Percentiles rank a stretch among this genome's conserved stretches.
Conservation (phyloP, 805 yeast genomes). For the Kazachstania viticola region DNA sequence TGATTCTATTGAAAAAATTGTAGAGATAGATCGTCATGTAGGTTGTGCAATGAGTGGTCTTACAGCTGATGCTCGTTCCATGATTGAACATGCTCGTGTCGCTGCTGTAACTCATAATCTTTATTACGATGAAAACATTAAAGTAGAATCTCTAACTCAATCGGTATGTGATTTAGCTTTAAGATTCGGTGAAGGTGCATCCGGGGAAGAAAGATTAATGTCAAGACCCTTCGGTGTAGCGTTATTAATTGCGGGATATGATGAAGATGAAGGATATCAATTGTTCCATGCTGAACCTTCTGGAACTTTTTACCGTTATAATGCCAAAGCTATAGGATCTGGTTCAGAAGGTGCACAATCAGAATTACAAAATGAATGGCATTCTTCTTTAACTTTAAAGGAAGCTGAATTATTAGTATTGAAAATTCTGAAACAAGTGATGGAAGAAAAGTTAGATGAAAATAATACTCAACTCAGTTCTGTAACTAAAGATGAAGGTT, state of each 20-base stretch:
- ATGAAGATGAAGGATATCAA: conserved; percentile 89
- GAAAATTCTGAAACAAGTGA: conserved; percentile 89
- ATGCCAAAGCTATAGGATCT: conserved; percentile 97
- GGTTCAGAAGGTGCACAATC: conserved; percentile 99
- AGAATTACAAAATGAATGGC: conserved; percentile 93
- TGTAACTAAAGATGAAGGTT: conserved; percentile 79
- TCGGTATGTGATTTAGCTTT: conserved; percentile 94
- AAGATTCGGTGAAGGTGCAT: conserved; percentile 94
- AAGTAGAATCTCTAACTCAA: conserved; percentile 89
- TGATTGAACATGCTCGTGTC: conserved; percentile 97
- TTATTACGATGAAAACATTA: conserved; percentile 84
- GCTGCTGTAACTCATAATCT: conserved; percentile 77
- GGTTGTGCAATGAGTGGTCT: conserved; percentile 99
- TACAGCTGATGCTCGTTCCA: conserved; percentile 96
- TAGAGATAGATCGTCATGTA: conserved; percentile 85
- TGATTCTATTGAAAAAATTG: conserved; percentile 88
- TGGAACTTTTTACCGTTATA: conserved; percentile 94
- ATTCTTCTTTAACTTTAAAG: conserved; percentile 74
- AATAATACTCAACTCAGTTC: conserved; percentile 91
- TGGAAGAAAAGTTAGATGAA: conserved; percentile 96
- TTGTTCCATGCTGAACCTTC: conserved; percentile 98
- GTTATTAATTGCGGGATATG: conserved; percentile 85
- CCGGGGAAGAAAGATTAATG: conserved; percentile 85
- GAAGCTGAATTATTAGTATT: conserved; percentile 88
- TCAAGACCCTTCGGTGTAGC: conserved; percentile 99